phyloP scores from a whole-genome alignment of 352 stramenopile genomes.

The Globisporangium nodosum region DNA sequence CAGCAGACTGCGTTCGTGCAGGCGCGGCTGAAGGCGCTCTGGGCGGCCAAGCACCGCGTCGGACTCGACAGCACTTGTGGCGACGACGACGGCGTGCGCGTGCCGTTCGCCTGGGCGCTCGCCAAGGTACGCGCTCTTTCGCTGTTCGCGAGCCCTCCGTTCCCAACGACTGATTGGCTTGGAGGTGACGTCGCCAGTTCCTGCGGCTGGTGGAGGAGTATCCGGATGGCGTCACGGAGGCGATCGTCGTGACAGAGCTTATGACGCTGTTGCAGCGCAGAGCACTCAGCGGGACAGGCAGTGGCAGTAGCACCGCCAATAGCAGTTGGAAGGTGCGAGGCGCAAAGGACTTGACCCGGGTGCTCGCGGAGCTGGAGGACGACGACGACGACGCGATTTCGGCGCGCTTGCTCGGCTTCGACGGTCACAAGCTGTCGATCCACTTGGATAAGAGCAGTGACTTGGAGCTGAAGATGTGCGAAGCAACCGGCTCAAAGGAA shows the following conservation, averaged over 20 bases:
- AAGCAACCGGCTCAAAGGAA: no score
- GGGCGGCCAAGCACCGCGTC: constrained; percentile 23
- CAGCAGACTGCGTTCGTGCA: constrained; percentile 38
- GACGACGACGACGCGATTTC: constrained; percentile 28
- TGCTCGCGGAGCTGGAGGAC: constrained; percentile 37
- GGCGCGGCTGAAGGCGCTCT: constrained; percentile 31
- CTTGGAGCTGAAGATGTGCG: constrained; percentile 22
- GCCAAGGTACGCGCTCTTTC: constrained; percentile 23
- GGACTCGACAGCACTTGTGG: neutral
- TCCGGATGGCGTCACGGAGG: constrained; percentile 61
- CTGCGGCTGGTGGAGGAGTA: constrained; percentile 57
- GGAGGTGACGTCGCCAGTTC: constrained; percentile 14
- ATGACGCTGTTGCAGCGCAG: constrained; percentile 34
- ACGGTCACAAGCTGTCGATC: constrained; percentile 35
- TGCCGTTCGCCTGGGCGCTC: constrained; percentile 58
- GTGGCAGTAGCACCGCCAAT: neutral
- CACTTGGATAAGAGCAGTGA: constrained; percentile 19
- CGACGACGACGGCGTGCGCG: constrained; percentile 2
- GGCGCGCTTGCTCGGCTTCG: constrained; percentile 25
- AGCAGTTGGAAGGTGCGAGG: constrained; percentile 16
- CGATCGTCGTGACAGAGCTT: constrained; percentile 57
- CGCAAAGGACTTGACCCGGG: constrained; percentile 23
- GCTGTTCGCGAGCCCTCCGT: neutral
- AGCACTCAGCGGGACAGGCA: constrained; percentile 4
- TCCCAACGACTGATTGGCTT: neutral